Conservation (phyloP, 2,329 filamentous ascomycete species). For the Bisporella sp. region DNA sequence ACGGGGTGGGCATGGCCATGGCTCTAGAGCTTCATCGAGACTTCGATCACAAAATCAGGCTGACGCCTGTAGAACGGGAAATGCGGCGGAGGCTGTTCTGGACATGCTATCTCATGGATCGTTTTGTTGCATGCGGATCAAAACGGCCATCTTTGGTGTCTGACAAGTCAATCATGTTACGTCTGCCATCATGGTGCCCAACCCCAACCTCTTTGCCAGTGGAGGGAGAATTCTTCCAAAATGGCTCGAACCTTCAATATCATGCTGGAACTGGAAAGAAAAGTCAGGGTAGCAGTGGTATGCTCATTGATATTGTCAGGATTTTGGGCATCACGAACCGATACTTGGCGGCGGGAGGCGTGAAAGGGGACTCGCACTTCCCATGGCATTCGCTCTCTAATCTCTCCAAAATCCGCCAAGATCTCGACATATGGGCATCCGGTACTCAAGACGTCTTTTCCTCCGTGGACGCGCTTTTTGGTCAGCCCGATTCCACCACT, state of each 20-base stretch:
- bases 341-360: conserved; percentile 77
- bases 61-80: conserved; percentile 65
- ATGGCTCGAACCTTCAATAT: conserved; percentile 70
- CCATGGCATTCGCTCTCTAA: conserved; percentile 85
- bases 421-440: conserved; percentile 78
- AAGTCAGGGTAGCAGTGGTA: conserved; percentile 66
- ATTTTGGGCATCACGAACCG: conserved; percentile 78
- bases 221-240: conserved; percentile 77
- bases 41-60: conserved; percentile 52
- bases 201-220: conserved; percentile 53
- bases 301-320: conserved; percentile 78
- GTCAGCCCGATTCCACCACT: conserved; percentile 69
- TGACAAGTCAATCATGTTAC: conserved; percentile 68
- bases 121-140: conserved; percentile 76
- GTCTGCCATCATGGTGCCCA: conserved; percentile 64
- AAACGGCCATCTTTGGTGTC: conserved; percentile 74
- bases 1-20: conserved; percentile 74
- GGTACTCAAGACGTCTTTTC: conserved; percentile 75
- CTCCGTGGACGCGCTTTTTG: conserved; percentile 67
- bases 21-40: conserved; percentile 78
- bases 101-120: conserved; percentile 81
- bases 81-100: conserved; percentile 76
- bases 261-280: conserved; percentile 62
- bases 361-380: conserved; percentile 85
- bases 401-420: conserved; percentile 77